A percentile compares a stretch with the other conserved stretches of the same genome.
Conservation (phyloP, 371 early-diverging fungal species). For the Saksenaea vasiformis region DNA sequence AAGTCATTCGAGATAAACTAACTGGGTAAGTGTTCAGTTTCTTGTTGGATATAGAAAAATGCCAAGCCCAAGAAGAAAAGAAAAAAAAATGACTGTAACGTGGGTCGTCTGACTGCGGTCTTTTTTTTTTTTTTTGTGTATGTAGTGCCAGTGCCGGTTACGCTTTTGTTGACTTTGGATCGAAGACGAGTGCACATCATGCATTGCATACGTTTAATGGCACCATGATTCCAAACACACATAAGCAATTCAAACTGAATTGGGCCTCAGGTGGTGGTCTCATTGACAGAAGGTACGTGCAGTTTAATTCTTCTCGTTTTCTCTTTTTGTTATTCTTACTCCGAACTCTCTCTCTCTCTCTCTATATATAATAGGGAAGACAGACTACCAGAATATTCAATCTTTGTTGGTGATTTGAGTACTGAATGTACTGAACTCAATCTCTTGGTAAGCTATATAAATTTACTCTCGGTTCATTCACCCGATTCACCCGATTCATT, state of each 20-base stretch:
- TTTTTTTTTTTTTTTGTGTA: constrained; percentile 7
- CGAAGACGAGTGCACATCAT: constrained; percentile 33
- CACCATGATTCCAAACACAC: constrained; percentile 77
- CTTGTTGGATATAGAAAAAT: too few species aligned
- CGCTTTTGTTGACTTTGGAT: constrained; percentile 76
- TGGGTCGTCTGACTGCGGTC: constrained; percentile 9
- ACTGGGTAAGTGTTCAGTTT: constrained; percentile 52
- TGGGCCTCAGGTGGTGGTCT: constrained; percentile 60
- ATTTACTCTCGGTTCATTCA: too few species aligned
- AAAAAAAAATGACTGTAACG: background rate
- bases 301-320: constrained; percentile 1
- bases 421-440: constrained; percentile 73
- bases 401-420: constrained; percentile 88
- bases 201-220: constrained; percentile 66
- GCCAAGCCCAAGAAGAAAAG: background rate
- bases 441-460: constrained; percentile 63
- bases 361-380: too few species aligned
- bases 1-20: constrained; percentile 80
- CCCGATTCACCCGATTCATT: too few species aligned
- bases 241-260: constrained; percentile 81
- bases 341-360: too few species aligned
- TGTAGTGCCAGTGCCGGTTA: constrained; percentile 65
- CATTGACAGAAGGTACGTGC: constrained; percentile 42
- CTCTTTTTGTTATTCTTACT: constrained; percentile 6
- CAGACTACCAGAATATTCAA: constrained; percentile 72